phyloP scores from a whole-genome alignment of 345 rosid species.

The Melastoma malabathricum region DNA sequence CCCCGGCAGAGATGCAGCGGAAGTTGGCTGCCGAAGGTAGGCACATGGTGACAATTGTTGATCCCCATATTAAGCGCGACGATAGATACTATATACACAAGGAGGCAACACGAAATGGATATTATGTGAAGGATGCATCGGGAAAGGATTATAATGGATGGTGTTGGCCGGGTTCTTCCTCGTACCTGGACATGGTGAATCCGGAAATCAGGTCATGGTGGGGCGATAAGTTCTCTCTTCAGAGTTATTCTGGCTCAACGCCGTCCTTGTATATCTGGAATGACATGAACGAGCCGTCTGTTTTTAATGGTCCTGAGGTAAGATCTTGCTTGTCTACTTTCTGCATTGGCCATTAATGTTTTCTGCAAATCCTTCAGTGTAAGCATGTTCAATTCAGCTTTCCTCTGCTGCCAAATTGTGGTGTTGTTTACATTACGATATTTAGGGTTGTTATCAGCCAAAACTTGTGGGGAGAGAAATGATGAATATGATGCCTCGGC shows the following conservation, averaged over 20 bases:
- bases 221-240: constrained; percentile 60
- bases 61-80: constrained; percentile 97
- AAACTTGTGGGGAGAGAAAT: too few relatives aligned
- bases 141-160: constrained; percentile 93
- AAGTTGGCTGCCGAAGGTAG: constrained; percentile 86
- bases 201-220: constrained; percentile 95
- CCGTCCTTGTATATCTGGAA: constrained; percentile 91
- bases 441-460: too few relatives aligned
- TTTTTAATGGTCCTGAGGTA: constrained; percentile 99
- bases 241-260: constrained; percentile 76
- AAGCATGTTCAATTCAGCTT: too few relatives aligned
- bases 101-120: constrained; percentile 69
- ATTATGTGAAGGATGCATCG: constrained; percentile 77
- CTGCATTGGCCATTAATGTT: too few relatives aligned
- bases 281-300: constrained; percentile 99
- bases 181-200: constrained; percentile 69
- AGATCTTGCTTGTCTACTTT: not conserved
- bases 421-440: too few relatives aligned
- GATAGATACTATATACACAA: constrained; percentile 63
- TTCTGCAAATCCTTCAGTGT: too few relatives aligned
- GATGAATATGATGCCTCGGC: too few relatives aligned
- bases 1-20: constrained; percentile 86
- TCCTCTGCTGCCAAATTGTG: too few relatives aligned
- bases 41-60: constrained; percentile 95
- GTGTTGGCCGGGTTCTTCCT: constrained; percentile 99